These are phyloP conservation scores for Globisporangium rhizosaccharum DNA, from an alignment of 352 stramenopile genomes.

Conservation along the genomic window DNA sequence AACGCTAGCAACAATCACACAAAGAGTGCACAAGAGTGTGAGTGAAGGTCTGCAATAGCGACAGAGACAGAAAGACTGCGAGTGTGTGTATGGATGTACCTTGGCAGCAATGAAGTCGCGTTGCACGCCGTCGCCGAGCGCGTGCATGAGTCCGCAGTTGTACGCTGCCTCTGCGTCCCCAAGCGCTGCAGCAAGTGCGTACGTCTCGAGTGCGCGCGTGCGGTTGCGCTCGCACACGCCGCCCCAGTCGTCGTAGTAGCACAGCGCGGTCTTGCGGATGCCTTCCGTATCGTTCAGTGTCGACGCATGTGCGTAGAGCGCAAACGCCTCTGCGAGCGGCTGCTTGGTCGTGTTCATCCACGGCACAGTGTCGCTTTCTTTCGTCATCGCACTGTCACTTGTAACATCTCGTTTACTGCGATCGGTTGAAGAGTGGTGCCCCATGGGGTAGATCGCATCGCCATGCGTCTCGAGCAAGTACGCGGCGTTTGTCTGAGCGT, in stretches of 20 bases:
- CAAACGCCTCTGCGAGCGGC: constrained; percentile 40
- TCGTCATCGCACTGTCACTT: constrained; percentile 3
- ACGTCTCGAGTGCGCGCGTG: constrained; percentile 45
- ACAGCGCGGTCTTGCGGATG: constrained; percentile 58
- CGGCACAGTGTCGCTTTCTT: background rate
- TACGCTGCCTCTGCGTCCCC: constrained; percentile 61
- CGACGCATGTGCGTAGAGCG: constrained; percentile 46
- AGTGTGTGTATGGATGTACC: constrained; percentile 10
- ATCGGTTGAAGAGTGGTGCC: background rate
- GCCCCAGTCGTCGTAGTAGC: constrained; percentile 56
- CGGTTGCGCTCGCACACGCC: constrained; percentile 50
- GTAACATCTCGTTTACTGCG: too few species aligned
- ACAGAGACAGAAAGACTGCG: background rate
- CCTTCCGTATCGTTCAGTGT: constrained; percentile 67
- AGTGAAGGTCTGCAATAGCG: background rate
- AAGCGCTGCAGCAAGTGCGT: constrained; percentile 40
- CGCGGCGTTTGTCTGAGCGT: constrained; percentile 61
- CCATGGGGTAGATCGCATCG: constrained; percentile 27
- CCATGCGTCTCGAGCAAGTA: constrained; percentile 64
- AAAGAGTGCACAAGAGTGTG: background rate
- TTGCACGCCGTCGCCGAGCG: constrained; percentile 38
- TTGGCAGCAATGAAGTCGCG: constrained; percentile 34
- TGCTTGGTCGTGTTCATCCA: constrained; percentile 25
- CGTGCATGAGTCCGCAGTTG: constrained; percentile 54
- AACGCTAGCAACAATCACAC: constrained; percentile 14